These are phyloP conservation scores for Gonium pectorale DNA, from an alignment of 139 green algal species.

Conservation along the genomic window DNA sequence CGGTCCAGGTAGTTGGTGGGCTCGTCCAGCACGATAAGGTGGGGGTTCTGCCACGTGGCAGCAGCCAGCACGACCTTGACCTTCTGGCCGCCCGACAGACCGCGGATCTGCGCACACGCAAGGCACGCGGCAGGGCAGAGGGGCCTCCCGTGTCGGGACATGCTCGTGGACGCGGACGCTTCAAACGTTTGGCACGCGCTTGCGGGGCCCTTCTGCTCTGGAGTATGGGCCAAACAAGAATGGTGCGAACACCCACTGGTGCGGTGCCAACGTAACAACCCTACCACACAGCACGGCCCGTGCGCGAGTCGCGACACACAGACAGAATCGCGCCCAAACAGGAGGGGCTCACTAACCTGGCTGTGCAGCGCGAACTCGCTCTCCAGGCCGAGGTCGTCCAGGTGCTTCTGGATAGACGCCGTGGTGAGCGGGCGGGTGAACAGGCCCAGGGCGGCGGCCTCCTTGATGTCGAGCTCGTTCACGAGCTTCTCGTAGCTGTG, in stretches of 20 bases:
- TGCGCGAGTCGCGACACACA: too few species aligned
- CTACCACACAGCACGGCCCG: too few species aligned
- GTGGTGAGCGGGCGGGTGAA: slow-evolving; percentile 87
- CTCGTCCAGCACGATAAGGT: slow-evolving; percentile 93
- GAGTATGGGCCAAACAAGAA: too few species aligned
- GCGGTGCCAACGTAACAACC: too few species aligned
- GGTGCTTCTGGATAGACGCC: slow-evolving; percentile 89
- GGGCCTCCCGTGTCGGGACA: too few species aligned
- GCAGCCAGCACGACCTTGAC: slow-evolving; percentile 79
- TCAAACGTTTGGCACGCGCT: too few species aligned
- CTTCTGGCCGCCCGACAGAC: slow-evolving; percentile 91
- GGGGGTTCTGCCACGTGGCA: slow-evolving; percentile 87
- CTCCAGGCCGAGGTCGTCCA: slow-evolving; percentile 91
- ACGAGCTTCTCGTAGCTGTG: slow-evolving; percentile 86
- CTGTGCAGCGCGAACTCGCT: slow-evolving; percentile 92
- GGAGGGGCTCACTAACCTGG: slow-evolving; percentile 9
- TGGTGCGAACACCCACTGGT: too few species aligned
- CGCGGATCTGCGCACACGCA: slow-evolving; percentile 73
- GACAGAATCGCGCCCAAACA: too few species aligned
- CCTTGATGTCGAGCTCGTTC: slow-evolving; percentile 90
- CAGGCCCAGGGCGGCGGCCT: slow-evolving; percentile 87
- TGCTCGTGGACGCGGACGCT: too few species aligned
- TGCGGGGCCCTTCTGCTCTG: too few species aligned
- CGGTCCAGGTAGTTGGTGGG: slow-evolving; percentile 91
- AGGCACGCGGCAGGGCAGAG: too few species aligned